Evolutionary conservation across 2,329 filamentous ascomycete genomes (phyloP).

Genomic region (Fusarium sulawesiense): DNA sequence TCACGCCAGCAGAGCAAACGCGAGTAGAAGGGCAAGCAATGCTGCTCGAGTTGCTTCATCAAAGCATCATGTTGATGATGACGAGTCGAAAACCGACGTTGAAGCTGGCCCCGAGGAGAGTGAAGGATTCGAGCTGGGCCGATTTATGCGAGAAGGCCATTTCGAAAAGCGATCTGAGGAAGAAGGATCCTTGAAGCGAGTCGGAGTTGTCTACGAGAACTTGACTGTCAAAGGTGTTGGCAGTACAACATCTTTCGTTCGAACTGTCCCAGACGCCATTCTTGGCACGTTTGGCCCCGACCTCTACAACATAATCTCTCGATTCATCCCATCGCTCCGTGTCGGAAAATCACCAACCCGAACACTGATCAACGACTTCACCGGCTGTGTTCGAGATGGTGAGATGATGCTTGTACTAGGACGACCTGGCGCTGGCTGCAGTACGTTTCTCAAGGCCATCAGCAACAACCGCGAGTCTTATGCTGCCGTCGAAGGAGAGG

Average conservation of each 20-base stretch:
- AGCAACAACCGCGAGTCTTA: constrained; percentile 76
- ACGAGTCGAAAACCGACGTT: constrained; percentile 51
- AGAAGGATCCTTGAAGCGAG: constrained; percentile 75
- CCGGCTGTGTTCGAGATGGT: constrained; percentile 51
- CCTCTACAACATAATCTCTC: constrained; percentile 71
- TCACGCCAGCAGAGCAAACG: constrained; percentile 41
- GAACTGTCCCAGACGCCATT: constrained; percentile 78
- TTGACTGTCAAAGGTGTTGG: constrained; percentile 79
- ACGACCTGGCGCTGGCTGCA: constrained; percentile 78
- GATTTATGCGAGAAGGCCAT: constrained; percentile 37
- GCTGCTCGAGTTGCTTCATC: constrained; percentile 20
- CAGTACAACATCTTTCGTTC: constrained; percentile 74
- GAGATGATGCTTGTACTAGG: constrained; percentile 65
- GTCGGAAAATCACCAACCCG: constrained; percentile 42
- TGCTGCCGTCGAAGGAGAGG: constrained; percentile 74
- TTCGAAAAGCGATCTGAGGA: constrained; percentile 50
- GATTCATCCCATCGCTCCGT: constrained; percentile 51
- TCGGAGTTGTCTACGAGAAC: constrained; percentile 81
- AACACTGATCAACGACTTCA: constrained; percentile 49
- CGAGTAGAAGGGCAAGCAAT: constrained; percentile 20
- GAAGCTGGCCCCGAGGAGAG: constrained; percentile 24
- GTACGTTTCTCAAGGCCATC: constrained; percentile 80
- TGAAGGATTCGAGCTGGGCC: constrained; percentile 32
- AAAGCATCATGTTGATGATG: constrained; percentile 48
- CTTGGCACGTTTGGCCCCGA: constrained; percentile 85